These are phyloP conservation scores for Thermothelomyces thermophilus DNA, from an alignment of 2,329 filamentous ascomycete genomes.

Conservation along the genomic window DNA sequence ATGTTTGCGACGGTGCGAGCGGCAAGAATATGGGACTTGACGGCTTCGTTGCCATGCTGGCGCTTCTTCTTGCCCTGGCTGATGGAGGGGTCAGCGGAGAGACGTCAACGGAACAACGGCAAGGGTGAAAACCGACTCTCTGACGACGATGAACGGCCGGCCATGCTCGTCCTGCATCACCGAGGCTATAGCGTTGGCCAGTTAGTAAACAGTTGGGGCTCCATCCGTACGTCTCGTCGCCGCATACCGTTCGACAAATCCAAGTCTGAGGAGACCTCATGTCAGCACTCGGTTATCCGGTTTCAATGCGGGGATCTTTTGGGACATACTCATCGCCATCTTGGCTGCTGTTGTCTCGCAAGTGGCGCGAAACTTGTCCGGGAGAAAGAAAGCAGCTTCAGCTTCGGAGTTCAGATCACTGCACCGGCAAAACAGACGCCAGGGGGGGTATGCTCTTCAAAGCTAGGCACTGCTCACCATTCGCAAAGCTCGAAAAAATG, in stretches of 20 bases:
- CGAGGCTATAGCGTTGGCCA: slow-evolving; percentile 40
- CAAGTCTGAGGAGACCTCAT: slow-evolving; percentile 50
- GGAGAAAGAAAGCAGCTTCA: slow-evolving; percentile 8
- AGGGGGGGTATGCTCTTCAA: slow-evolving; percentile 16
- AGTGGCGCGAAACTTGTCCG: slow-evolving; percentile 6
- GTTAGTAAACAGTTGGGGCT: slow-evolving; percentile 15
- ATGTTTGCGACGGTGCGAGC: slow-evolving; percentile 95
- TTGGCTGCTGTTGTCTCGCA: slow-evolving; percentile 28
- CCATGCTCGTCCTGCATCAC: slow-evolving; percentile 97
- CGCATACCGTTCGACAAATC: slow-evolving; percentile 73
- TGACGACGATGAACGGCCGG: slow-evolving; percentile 93
- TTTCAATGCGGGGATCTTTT: slow-evolving; percentile 17
- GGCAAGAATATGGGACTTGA: slow-evolving; percentile 96
- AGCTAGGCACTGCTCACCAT: slow-evolving; percentile 21
- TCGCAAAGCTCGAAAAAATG: slow-evolving; percentile 26
- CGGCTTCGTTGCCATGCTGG: slow-evolving; percentile 91
- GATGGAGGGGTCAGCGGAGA: slow-evolving; percentile 22
- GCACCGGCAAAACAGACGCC: slow-evolving; percentile 14
- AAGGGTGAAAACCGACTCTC: slow-evolving; percentile 63
- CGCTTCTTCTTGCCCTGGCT: slow-evolving; percentile 98
- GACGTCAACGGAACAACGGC: slow-evolving; percentile 3
- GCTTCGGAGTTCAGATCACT: not conserved
- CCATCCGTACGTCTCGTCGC: slow-evolving; percentile 6
- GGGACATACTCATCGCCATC: slow-evolving; percentile 54
- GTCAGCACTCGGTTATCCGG: slow-evolving; percentile 19